phyloP scores from a whole-genome alignment of 2,329 filamentous ascomycete genomes.

The Didymella exigua region DNA sequence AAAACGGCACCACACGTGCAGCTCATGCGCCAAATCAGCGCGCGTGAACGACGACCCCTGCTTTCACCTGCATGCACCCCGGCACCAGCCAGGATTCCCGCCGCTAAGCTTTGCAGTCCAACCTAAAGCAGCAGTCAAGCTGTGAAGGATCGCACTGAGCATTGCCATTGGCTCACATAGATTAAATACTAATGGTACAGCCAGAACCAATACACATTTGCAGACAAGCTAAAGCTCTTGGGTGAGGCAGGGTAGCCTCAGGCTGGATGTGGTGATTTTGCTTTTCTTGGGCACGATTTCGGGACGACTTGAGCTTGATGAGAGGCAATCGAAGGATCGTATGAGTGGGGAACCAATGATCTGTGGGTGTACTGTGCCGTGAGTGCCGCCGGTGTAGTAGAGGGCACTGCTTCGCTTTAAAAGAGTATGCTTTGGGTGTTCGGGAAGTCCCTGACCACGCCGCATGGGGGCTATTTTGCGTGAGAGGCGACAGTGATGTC shows the following conservation, averaged over 20 bases:
- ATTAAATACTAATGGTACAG: constrained; percentile 11
- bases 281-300: not conserved
- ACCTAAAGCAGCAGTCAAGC: not conserved
- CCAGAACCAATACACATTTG: constrained; percentile 11
- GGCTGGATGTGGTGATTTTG: constrained; percentile 1
- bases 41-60: constrained; percentile 6
- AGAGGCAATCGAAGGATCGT: constrained; percentile 1
- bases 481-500: not conserved
- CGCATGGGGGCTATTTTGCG: not conserved
- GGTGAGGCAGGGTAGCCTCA: not conserved
- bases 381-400: not conserved
- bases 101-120: constrained; percentile 3
- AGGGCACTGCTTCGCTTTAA: constrained; percentile 10
- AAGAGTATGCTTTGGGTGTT: not conserved
- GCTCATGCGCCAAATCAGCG: constrained; percentile 2
- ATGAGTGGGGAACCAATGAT: not conserved
- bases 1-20: not conserved
- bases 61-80: constrained; percentile 8
- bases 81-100: not conserved
- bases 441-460: not conserved
- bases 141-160: not conserved
- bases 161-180: constrained; percentile 3
- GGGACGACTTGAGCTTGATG: not conserved
- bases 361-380: not conserved
- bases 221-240: not conserved